Conservation (phyloP, 2,329 filamentous ascomycete species). For the Pseudogymnoascus pannorum region DNA sequence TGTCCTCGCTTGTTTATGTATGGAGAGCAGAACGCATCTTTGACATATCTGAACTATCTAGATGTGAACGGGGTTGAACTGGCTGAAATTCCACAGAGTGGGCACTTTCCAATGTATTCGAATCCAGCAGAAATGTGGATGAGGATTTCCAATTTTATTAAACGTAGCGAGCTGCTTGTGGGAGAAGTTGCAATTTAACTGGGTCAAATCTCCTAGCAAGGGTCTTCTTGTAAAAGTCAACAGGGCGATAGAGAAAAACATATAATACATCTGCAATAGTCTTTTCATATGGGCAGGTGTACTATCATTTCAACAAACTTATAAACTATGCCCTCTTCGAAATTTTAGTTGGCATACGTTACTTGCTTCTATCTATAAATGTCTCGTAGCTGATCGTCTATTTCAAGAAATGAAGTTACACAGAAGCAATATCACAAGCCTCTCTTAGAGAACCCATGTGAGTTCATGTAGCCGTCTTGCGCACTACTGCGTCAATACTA, state of each 20-base stretch:
- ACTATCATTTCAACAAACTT: too few relatives aligned
- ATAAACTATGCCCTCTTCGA: too few relatives aligned
- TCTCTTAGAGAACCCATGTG: background rate
- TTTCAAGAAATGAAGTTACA: background rate
- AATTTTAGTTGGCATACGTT: too few relatives aligned
- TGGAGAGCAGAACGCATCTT: too few relatives aligned
- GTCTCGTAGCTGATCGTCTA: background rate
- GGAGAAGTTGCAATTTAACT: too few relatives aligned
- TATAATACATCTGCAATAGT: too few relatives aligned
- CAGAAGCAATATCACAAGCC: background rate
- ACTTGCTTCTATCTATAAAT: too few relatives aligned
- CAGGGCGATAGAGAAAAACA: too few relatives aligned
- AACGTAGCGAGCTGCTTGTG: background rate
- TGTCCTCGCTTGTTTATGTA: slow-evolving; percentile 17
- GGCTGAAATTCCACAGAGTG: slow-evolving; percentile 19
- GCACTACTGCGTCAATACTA: background rate
- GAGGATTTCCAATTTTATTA: background rate
- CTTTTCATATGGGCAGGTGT: too few relatives aligned
- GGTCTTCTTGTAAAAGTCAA: too few relatives aligned
- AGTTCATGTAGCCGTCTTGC: background rate
- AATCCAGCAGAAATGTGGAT: slow-evolving; percentile 15
- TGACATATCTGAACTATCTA: too few relatives aligned
- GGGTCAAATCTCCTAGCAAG: too few relatives aligned
- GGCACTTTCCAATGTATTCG: slow-evolving; percentile 26
- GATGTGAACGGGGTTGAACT: slow-evolving; percentile 17